Base-by-base conservation (phyloP, 2,329 filamentous ascomycete genomes). In the Dothideomycetidae sp. region DNA sequence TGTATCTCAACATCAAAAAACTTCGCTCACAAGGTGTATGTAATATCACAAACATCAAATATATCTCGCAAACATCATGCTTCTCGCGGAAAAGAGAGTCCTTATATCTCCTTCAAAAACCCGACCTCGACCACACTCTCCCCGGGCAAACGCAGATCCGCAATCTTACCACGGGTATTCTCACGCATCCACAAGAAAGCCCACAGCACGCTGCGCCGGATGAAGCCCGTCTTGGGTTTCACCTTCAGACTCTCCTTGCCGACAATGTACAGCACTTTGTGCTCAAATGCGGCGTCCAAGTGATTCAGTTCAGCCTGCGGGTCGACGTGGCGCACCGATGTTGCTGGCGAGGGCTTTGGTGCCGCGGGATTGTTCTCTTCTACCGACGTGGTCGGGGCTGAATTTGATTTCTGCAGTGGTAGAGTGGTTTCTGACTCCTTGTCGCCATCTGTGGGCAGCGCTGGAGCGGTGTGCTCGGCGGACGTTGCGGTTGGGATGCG, bases 71-170 rank as follows among this genome's bases (percentile, higher is more conserved):
- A n/a, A n/a, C n/a, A n/a, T n/a, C n/a, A n/a, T n/a, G n/a, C n/a
- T n/a, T n/a, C n/a, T n/a, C n/a, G n/a, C n/a, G n/a, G n/a, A n/a
- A n/a, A n/a, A n/a, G n/a, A n/a, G n/a, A n/a, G n/a, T n/a, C n/a
- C n/a, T n/a, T 26, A 38, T 5, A 38, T 38, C 29, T 38, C 36
- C 12, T 38, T 38, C 30, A 38, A 33, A 14, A 79, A 81, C 0
- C 77, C 77, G 12, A 81, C 73, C 56, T 80, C 77, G 12, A 81
- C 68, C 33, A 80, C 52, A 33, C 67, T 64, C 42, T 79, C 74
- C 42, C 70, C 66, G 0, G 69, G 65, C 29, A 78, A 56, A 33
- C 68, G 58, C 41, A 80, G 54, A 46, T 75, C 74, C 10, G 74
- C 71, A 55, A 80, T 70, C 60, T 80, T 81, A 2, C 70, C 67